phyloP scores from a whole-genome alignment of 2,329 filamentous ascomycete genomes.

The Penicillium digitatum region DNA sequence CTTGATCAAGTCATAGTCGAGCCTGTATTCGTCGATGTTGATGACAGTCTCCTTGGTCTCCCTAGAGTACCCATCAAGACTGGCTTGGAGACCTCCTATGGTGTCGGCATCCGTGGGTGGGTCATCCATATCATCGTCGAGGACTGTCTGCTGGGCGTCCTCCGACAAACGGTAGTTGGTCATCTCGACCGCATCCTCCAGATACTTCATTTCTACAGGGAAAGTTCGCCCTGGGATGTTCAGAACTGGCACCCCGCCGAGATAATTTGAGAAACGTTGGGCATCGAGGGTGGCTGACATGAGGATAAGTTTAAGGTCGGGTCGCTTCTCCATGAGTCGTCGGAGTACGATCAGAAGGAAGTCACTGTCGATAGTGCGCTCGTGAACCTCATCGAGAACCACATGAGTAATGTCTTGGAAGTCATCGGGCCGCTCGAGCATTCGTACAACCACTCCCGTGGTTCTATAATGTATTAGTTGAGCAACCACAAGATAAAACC shows the following conservation, averaged over 20 bases:
- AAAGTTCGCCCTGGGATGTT: slow-evolving; percentile 92
- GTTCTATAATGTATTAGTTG: slow-evolving; percentile 35
- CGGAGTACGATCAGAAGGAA: slow-evolving; percentile 90
- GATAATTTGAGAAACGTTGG: slow-evolving; percentile 81
- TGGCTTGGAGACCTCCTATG: slow-evolving; percentile 58
- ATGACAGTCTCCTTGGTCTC: slow-evolving; percentile 70
- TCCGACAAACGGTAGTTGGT: slow-evolving; percentile 72
- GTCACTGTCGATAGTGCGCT: slow-evolving; percentile 93
- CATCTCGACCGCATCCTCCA: slow-evolving; percentile 88
- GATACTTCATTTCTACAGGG: slow-evolving; percentile 78
- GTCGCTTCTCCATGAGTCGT: slow-evolving; percentile 69
- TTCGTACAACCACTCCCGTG: slow-evolving; percentile 89
- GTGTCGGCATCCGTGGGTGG: slow-evolving; percentile 44
- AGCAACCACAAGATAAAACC: neutral
- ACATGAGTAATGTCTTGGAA: slow-evolving; percentile 87
- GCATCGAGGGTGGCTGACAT: slow-evolving; percentile 98
- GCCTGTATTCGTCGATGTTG: slow-evolving; percentile 82
- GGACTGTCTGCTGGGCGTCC: slow-evolving; percentile 42
- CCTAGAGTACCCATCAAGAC: slow-evolving; percentile 68
- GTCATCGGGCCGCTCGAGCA: slow-evolving; percentile 86
- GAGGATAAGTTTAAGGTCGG: slow-evolving; percentile 83
- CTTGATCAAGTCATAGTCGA: slow-evolving; percentile 83
- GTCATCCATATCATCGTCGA: slow-evolving; percentile 48
- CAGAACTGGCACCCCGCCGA: slow-evolving; percentile 78
- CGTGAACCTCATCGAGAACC: slow-evolving; percentile 95